phyloP scores from a whole-genome alignment of 2,329 filamentous ascomycete species.

The Trichoderma atroviride region DNA sequence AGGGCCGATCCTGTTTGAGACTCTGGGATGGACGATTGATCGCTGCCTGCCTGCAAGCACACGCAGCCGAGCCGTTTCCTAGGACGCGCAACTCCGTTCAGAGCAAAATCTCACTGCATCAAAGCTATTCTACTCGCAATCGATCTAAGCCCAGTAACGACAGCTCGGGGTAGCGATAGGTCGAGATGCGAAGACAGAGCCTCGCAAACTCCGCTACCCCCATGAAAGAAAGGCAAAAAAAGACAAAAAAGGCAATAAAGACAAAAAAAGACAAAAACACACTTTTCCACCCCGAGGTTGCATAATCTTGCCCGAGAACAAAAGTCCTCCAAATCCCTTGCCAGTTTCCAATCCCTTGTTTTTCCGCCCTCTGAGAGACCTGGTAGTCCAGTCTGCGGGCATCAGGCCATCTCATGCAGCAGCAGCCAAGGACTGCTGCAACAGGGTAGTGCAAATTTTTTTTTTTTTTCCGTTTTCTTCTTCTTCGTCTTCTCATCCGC shows the following conservation, averaged over 20 bases:
- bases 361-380: conserved; percentile 14
- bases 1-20: conserved; percentile 20
- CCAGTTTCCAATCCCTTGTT: conserved; percentile 24
- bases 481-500: background rate
- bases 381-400: conserved; percentile 1
- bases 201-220: background rate
- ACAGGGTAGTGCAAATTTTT: conserved; percentile 18
- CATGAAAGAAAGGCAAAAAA: background rate
- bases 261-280: background rate
- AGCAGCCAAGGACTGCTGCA: conserved; percentile 20
- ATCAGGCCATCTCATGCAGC: conserved; percentile 22
- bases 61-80: background rate
- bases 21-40: background rate
- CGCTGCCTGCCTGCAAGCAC: background rate
- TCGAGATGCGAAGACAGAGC: background rate
- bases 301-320: conserved; percentile 7
- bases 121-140: background rate
- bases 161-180: background rate
- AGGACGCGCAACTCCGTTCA: background rate
- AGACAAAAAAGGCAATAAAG: background rate
- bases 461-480: background rate
- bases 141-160: conserved; percentile 22
- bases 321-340: conserved; percentile 18
- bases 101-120: background rate
- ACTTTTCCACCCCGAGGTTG: conserved; percentile 5